Evolutionary conservation across 371 early-diverging fungal species (phyloP).

Genomic region (Rhizopus delemar): DNA sequence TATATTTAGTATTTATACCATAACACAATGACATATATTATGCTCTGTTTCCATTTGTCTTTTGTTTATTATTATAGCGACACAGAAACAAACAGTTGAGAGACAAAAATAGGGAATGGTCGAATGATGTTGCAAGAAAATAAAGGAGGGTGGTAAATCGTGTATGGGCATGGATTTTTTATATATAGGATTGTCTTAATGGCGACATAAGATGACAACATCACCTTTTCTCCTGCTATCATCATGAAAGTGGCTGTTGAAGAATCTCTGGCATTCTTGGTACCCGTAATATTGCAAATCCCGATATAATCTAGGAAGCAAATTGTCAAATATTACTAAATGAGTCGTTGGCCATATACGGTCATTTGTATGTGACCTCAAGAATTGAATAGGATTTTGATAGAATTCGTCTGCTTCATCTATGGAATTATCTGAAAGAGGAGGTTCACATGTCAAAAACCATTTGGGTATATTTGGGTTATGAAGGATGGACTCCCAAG

Average conservation of each 20-base stretch:
- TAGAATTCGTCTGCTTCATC: slow-evolving; percentile 89
- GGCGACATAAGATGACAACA: slow-evolving; percentile 68
- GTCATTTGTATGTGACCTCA: slow-evolving; percentile 30
- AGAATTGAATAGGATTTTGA: slow-evolving; percentile 60
- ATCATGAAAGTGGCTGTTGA: slow-evolving; percentile 86
- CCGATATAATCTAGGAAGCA: slow-evolving; percentile 22
- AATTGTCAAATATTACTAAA: slow-evolving; percentile 69
- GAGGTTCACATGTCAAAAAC: slow-evolving; percentile 92
- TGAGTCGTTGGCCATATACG: slow-evolving; percentile 54
- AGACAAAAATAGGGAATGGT: neutral
- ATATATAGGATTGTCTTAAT: slow-evolving; percentile 4
- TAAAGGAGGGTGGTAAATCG: neutral
- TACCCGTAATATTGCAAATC: slow-evolving; percentile 25
- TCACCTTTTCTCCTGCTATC: slow-evolving; percentile 81
- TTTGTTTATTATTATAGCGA: neutral
- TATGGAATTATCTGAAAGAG: slow-evolving; percentile 46
- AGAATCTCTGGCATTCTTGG: slow-evolving; percentile 74
- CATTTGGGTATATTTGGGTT: slow-evolving; percentile 56
- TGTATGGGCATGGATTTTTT: neutral
- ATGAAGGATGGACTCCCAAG: slow-evolving; percentile 81
- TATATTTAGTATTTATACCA: neutral
- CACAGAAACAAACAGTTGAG: neutral
- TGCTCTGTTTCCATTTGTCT: neutral
- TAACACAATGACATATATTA: slow-evolving; percentile 1
- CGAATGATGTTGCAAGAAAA: neutral